Conservation (phyloP, 352 stramenopile species). For the Globisporangium ultimum region DNA sequence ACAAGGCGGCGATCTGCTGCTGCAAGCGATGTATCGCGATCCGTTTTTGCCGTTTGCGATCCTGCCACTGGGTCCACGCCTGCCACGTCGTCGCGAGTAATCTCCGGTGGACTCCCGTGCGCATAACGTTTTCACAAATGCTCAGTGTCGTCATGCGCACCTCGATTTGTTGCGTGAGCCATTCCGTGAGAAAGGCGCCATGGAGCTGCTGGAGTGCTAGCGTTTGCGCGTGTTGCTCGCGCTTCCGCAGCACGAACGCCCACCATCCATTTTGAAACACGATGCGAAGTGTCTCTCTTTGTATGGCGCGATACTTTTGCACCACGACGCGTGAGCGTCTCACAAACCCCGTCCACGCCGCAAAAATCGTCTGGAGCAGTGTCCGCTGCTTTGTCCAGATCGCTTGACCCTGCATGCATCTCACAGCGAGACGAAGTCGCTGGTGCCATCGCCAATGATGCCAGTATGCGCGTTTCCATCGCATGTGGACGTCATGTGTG, state of each 20-base stretch:
- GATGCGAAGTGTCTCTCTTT: conserved; percentile 6
- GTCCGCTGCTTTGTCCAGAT: not conserved
- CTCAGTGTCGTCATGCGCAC: conserved; percentile 18
- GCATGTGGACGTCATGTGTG: not conserved
- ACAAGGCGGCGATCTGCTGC: not conserved
- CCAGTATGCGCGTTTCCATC: not conserved
- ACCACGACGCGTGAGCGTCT: not conserved
- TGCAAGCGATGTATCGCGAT: not conserved
- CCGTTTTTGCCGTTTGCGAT: conserved; percentile 7
- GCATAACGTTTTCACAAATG: conserved; percentile 24
- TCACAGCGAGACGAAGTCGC: not conserved
- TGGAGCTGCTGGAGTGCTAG: conserved; percentile 19
- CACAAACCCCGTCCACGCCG: not conserved
- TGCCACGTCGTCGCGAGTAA: conserved; percentile 19
- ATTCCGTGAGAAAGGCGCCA: conserved; percentile 22
- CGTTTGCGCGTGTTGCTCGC: conserved; percentile 14
- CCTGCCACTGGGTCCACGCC: conserved; percentile 21
- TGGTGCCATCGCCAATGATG: conserved; percentile 3
- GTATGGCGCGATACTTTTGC: not conserved
- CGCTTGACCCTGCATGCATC: not conserved
- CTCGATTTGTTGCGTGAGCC: conserved; percentile 19
- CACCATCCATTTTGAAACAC: conserved; percentile 23
- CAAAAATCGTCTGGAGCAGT: not conserved
- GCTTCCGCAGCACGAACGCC: conserved; percentile 12
- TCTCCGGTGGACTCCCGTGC: conserved; percentile 6